These are phyloP conservation scores for Solanum boliviense DNA, from an alignment of 257 asterid genomes.

Conservation along the genomic window DNA sequence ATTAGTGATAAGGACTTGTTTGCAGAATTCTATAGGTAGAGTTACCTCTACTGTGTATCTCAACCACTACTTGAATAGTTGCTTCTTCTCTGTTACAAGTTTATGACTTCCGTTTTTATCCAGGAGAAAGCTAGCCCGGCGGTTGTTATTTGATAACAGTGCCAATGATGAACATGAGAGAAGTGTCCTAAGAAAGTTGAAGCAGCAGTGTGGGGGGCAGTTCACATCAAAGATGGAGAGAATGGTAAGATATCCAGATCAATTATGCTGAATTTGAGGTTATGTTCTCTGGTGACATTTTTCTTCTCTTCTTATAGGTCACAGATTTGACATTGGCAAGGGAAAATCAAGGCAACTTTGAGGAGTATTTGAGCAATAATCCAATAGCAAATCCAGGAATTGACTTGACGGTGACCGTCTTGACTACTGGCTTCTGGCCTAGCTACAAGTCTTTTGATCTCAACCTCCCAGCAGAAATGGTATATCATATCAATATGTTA, in stretches of 20 bases:
- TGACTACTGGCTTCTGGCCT: constrained; percentile 98
- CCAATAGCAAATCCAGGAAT: constrained; percentile 76
- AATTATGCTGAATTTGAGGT: neutral
- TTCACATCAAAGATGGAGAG: constrained; percentile 99
- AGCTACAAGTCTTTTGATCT: constrained; percentile 96
- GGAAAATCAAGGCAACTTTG: constrained; percentile 82
- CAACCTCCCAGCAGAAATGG: constrained; percentile 95
- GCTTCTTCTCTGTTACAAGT: neutral
- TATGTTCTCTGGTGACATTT: neutral
- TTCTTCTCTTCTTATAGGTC: constrained; percentile 37
- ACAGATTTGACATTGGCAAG: constrained; percentile 91
- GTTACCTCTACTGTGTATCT: neutral
- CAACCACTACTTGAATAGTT: neutral
- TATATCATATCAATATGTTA: constrained; percentile 6
- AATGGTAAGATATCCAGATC: constrained; percentile 51
- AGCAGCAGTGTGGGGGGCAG: constrained; percentile 99
- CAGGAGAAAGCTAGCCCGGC: constrained; percentile 93
- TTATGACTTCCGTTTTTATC: neutral
- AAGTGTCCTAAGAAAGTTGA: constrained; percentile 87
- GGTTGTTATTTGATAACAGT: constrained; percentile 88
- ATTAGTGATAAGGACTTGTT: constrained; percentile 92
- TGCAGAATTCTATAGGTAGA: constrained; percentile 90
- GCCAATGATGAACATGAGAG: constrained; percentile 98
- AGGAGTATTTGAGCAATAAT: constrained; percentile 65
- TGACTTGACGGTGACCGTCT: constrained; percentile 87